A percentile compares a stretch with the other conserved stretches of the same genome.
Conservation (phyloP, 805 yeast species). For the Metschnikowia kunwiensis region DNA sequence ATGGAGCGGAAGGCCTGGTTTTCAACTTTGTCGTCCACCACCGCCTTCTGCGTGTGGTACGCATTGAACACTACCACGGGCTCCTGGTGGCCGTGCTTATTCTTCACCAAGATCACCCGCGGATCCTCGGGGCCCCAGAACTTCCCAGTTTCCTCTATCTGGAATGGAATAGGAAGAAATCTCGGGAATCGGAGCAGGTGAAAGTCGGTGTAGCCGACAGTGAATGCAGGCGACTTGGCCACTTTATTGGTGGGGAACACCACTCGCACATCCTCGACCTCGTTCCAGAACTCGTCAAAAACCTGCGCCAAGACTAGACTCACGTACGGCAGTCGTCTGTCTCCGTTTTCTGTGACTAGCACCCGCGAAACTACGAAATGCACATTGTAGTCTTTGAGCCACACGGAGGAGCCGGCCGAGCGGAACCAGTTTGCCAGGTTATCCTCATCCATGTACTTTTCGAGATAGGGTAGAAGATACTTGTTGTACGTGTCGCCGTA, state of each 20-base stretch:
- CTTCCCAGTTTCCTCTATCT: conserved; percentile 6
- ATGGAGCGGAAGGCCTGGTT: conserved; percentile 9
- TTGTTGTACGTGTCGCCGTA: conserved; percentile 11
- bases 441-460: conserved; percentile 3
- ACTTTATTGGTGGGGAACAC: conserved; percentile 23
- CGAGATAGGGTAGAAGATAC: conserved; percentile 6
- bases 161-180: conserved; percentile 12
- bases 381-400: conserved; percentile 22
- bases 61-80: conserved; percentile 47
- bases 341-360: conserved; percentile 14
- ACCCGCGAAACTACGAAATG: conserved; percentile 23
- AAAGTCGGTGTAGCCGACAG: conserved; percentile 6
- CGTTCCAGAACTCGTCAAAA: conserved; percentile 22
- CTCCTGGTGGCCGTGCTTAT: conserved; percentile 37
- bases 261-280: conserved; percentile 20
- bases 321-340: conserved; percentile 13
- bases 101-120: conserved; percentile 34
- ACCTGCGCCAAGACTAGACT: conserved; percentile 21
- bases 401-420: conserved; percentile 22
- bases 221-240: conserved; percentile 1
- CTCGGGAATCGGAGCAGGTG: conserved; percentile 12
- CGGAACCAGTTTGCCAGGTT: conserved; percentile 18
- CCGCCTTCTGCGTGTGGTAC: too few species aligned
- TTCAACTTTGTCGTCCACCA: too few species aligned
- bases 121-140: conserved; percentile 52